A percentile compares a stretch with the other conserved stretches of the same genome.
These are phyloP conservation scores for Striga hermonthica DNA, from an alignment of 305 asterid species.

Conservation along the genomic window DNA sequence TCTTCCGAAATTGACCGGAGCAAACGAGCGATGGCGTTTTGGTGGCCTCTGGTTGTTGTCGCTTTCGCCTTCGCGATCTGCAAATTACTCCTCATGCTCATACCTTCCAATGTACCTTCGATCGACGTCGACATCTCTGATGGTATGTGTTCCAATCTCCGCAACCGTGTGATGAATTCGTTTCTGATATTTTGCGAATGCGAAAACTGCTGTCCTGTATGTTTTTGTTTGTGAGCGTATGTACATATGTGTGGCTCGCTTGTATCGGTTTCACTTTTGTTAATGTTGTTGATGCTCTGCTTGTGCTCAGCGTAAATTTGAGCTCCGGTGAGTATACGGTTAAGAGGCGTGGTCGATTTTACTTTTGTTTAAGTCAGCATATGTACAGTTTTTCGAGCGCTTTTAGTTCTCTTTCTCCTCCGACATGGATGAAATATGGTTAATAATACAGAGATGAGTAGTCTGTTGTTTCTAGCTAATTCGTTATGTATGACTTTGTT, in stretches of 20 bases:
- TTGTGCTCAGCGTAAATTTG: constrained; percentile 19
- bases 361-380: constrained; percentile 4
- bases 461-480: constrained; percentile 25
- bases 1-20: constrained; percentile 27
- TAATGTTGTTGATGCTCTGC: background rate
- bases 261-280: constrained; percentile 19
- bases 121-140: constrained; percentile 90
- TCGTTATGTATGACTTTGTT: constrained; percentile 30
- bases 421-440: constrained; percentile 9
- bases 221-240: background rate
- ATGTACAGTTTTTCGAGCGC: background rate
- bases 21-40: constrained; percentile 68
- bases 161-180: constrained; percentile 5
- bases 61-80: constrained; percentile 80
- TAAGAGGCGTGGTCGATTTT: background rate
- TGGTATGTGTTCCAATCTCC: constrained; percentile 40
- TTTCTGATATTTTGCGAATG: background rate
- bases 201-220: background rate
- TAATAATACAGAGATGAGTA: constrained; percentile 10
- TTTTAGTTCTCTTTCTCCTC: background rate
- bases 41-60: constrained; percentile 78
- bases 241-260: constrained; percentile 1
- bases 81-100: constrained; percentile 73
- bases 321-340: constrained; percentile 24
- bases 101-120: constrained; percentile 87